These are phyloP conservation scores for Huntiella omanensis DNA, from an alignment of 2,329 filamentous ascomycete species.

Conservation along the genomic window DNA sequence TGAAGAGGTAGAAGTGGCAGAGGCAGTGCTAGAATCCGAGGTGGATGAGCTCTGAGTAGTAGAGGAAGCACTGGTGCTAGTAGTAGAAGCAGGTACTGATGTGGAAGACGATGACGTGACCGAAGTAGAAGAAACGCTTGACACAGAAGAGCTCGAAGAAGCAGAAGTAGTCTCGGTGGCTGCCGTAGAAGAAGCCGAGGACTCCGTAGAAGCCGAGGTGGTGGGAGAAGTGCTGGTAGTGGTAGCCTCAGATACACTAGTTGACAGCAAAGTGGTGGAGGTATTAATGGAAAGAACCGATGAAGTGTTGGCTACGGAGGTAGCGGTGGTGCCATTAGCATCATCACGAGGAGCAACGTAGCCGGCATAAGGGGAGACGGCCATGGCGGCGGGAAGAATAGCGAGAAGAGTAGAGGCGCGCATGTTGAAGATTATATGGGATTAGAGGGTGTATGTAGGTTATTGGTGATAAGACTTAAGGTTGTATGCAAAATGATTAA, in stretches of 20 bases:
- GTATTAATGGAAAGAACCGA: not conserved
- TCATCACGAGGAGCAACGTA: constrained; percentile 13
- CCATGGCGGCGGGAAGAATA: not conserved
- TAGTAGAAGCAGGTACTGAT: not conserved
- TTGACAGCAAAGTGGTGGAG: constrained; percentile 14
- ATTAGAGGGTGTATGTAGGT: not conserved
- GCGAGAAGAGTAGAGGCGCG: not conserved
- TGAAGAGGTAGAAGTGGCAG: not conserved
- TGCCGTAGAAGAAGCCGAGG: not conserved
- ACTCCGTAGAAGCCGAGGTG: constrained; percentile 12
- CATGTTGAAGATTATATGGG: not conserved
- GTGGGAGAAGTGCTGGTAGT: not conserved
- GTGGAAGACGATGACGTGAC: not conserved
- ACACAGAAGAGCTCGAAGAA: not conserved
- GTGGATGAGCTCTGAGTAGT: not conserved
- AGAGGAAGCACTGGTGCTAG: not conserved
- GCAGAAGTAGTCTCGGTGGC: not conserved
- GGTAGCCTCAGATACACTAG: constrained; percentile 19
- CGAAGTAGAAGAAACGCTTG: not conserved
- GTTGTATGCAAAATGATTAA: too few species aligned
- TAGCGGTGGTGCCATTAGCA: constrained; percentile 16
- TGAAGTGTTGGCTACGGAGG: constrained; percentile 12
- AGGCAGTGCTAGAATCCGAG: not conserved
- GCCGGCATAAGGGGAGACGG: too few species aligned
- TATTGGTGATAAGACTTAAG: not conserved